A percentile compares a stretch with the other conserved stretches of the same genome.
Conservation (phyloP, 2,329 filamentous ascomycete genomes). For the Davidsoniella virescens region DNA sequence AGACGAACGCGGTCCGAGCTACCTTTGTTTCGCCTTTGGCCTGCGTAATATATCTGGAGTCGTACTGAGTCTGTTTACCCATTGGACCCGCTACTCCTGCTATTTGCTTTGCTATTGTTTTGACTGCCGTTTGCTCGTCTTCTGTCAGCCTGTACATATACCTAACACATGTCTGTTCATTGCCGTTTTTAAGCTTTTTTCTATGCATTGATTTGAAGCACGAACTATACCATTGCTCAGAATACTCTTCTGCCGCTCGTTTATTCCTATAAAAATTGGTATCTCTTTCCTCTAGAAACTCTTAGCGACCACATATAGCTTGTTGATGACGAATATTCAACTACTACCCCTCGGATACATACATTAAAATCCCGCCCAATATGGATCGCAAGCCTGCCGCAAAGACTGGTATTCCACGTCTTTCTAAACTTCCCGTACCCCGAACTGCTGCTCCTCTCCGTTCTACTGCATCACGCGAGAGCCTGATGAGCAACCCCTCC, state of each 20-base stretch:
- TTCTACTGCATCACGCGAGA: constrained; percentile 10
- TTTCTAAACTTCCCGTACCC: constrained; percentile 12
- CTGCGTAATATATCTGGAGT: neutral
- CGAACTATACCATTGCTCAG: neutral
- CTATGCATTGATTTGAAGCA: neutral
- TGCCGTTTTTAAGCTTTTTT: too few species aligned
- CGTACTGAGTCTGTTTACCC: too few species aligned
- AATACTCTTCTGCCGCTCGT: neutral
- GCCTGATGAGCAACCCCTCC: constrained; percentile 4
- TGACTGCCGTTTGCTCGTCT: neutral
- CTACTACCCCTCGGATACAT: neutral
- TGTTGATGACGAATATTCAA: neutral
- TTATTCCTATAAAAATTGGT: neutral
- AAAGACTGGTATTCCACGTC: constrained; percentile 11
- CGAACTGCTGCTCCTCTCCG: constrained; percentile 4
- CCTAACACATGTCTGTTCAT: too few species aligned
- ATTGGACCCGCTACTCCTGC: too few species aligned
- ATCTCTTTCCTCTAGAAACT: neutral
- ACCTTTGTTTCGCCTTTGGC: neutral
- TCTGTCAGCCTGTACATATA: neutral
- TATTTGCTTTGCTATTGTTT: too few species aligned
- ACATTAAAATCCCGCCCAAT: neutral
- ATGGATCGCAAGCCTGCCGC: constrained; percentile 10
- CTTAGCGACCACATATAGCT: neutral
- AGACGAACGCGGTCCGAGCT: constrained; percentile 1